Conservation (phyloP, 139 green algal species). For the Coelastrella sp. region DNA sequence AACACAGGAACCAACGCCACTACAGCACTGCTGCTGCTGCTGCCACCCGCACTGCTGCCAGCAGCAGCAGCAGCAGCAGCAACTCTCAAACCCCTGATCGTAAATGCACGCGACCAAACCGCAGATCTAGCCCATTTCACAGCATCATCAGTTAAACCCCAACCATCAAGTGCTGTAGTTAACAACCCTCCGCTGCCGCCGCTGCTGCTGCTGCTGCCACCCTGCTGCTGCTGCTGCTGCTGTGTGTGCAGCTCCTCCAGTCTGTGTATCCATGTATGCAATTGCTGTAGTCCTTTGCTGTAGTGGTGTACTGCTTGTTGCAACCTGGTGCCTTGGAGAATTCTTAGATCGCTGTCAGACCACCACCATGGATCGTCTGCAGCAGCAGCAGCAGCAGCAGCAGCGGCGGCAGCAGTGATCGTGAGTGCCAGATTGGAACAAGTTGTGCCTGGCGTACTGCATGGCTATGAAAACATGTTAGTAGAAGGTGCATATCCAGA, state of each 20-base stretch:
- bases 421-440: too few relatives aligned
- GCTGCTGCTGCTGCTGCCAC: constrained; percentile 28
- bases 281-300: constrained; percentile 1
- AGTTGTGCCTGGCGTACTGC: too few relatives aligned
- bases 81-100: neutral
- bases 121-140: constrained; percentile 37
- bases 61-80: neutral
- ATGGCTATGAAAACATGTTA: too few relatives aligned
- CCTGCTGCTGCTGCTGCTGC: constrained; percentile 8
- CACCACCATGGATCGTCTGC: constrained; percentile 46
- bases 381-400: constrained; percentile 20
- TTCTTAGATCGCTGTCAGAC: neutral
- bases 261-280: constrained; percentile 12
- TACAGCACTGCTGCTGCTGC: constrained; percentile 22
- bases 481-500: too few relatives aligned
- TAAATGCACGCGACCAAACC: constrained; percentile 46
- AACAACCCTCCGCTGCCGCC: neutral
- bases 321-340: constrained; percentile 33
- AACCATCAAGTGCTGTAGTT: constrained; percentile 13
- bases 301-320: constrained; percentile 26
- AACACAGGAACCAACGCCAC: constrained; percentile 55
- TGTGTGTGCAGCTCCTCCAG: constrained; percentile 21
- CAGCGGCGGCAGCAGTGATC: neutral
- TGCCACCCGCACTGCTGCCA: neutral
- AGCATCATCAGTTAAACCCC: neutral